Evolutionary conservation across 1,139 yeast species (phyloP).

Genomic region (Meyerozyma carpophila): DNA sequence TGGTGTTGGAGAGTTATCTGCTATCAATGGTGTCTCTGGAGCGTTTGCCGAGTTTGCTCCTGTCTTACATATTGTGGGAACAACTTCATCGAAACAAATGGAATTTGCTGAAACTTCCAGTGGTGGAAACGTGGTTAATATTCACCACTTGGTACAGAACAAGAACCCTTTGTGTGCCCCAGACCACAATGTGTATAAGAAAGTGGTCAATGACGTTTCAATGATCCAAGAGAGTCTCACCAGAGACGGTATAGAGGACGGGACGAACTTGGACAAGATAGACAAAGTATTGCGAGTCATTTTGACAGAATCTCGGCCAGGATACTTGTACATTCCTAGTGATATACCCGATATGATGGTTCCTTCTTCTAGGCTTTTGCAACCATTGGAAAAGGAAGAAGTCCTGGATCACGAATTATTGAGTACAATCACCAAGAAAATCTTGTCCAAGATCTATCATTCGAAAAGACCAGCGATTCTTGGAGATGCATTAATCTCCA

Average conservation of each 20-base stretch:
- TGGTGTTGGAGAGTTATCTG: conserved; percentile 87
- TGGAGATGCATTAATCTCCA: conserved; percentile 60
- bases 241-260: conserved; percentile 42
- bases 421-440: conserved; percentile 35
- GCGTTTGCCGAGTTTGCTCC: conserved; percentile 79
- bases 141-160: conserved; percentile 69
- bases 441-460: conserved; percentile 46
- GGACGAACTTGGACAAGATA: conserved; percentile 37
- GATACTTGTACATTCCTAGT: conserved; percentile 70
- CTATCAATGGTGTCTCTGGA: conserved; percentile 80
- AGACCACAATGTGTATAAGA: conserved; percentile 61
- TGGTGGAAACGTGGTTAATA: conserved; percentile 18
- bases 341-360: conserved; percentile 56
- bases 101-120: conserved; percentile 19
- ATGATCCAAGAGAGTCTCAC: conserved; percentile 55
- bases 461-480: conserved; percentile 55
- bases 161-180: conserved; percentile 40
- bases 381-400: conserved; percentile 21
- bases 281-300: conserved; percentile 61
- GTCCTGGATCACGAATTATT: conserved; percentile 20
- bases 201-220: conserved; percentile 53
- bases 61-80: conserved; percentile 78
- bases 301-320: conserved; percentile 62
- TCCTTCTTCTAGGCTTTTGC: conserved; percentile 24
- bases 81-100: conserved; percentile 36